Evolutionary conservation across 495 filamentous ascomycete genomes (phyloP).

Genomic region (Letharia columbiana): DNA sequence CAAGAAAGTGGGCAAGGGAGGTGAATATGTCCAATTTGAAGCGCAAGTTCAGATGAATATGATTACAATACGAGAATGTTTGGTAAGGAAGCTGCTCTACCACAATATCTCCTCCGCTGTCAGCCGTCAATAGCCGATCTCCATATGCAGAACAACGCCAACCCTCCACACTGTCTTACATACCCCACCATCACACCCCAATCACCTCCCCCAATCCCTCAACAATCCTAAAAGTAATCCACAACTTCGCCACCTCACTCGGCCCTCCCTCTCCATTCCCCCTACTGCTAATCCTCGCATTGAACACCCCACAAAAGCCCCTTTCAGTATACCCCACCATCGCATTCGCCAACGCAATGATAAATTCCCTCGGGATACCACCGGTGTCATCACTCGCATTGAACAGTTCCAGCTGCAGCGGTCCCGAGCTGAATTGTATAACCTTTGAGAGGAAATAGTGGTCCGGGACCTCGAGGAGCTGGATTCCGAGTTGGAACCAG

Average conservation of each 20-base stretch:
- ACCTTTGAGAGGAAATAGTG: not conserved
- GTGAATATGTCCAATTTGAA: not conserved
- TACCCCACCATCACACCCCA: not conserved
- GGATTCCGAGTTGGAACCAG: not conserved
- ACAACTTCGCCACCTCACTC: not conserved
- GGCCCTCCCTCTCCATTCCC: not conserved
- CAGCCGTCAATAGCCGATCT: not conserved
- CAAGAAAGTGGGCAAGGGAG: not conserved
- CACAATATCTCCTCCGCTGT: not conserved
- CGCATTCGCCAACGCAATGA: not conserved
- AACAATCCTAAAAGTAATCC: not conserved
- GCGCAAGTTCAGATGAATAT: no score
- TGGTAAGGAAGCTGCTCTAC: not conserved
- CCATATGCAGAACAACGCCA: not conserved
- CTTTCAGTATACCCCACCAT: not conserved
- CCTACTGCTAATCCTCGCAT: not conserved
- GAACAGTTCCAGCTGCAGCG: not conserved
- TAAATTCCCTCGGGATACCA: not conserved
- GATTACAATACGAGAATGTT: not conserved
- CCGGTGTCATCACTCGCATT: not conserved
- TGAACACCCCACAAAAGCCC: not conserved
- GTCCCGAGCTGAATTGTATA: not conserved
- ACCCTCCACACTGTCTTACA: not conserved
- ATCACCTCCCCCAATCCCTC: not conserved
- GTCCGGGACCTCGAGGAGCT: not conserved